Conservation (phyloP, 768 basidiomycete species). For the Ramaria sp. region DNA sequence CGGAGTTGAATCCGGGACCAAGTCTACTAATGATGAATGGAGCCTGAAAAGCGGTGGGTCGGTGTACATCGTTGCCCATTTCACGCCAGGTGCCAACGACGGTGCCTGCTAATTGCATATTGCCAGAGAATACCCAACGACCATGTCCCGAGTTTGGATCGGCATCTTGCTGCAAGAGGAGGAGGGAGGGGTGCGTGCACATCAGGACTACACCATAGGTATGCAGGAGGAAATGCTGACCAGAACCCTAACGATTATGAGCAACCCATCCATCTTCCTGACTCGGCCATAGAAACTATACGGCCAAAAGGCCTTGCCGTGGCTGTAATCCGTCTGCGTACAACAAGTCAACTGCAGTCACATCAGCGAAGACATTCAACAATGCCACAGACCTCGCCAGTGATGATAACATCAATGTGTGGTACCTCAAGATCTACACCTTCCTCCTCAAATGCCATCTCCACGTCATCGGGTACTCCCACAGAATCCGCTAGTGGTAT, state of each 20-base stretch:
- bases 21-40: slow-evolving; percentile 6
- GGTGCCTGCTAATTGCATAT: neutral
- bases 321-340: neutral
- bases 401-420: slow-evolving; percentile 3
- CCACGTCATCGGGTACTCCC: neutral
- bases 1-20: neutral
- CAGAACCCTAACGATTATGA: slow-evolving; percentile 4
- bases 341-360: neutral
- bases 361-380: neutral
- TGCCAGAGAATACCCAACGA: slow-evolving; percentile 7
- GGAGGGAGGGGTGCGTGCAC: neutral
- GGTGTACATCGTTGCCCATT: neutral
- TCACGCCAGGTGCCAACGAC: slow-evolving; percentile 1
- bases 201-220: neutral
- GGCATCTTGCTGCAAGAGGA: neutral
- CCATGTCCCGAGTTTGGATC: neutral
- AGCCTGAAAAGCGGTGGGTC: neutral
- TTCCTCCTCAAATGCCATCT: slow-evolving; percentile 1
- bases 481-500: neutral
- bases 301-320: neutral
- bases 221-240: neutral
- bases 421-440: neutral
- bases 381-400: slow-evolving; percentile 4
- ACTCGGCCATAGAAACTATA: slow-evolving; percentile 1
- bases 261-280: slow-evolving; percentile 1